Conservation (phyloP, 768 basidiomycete species). For the Psilocybe sp. region DNA sequence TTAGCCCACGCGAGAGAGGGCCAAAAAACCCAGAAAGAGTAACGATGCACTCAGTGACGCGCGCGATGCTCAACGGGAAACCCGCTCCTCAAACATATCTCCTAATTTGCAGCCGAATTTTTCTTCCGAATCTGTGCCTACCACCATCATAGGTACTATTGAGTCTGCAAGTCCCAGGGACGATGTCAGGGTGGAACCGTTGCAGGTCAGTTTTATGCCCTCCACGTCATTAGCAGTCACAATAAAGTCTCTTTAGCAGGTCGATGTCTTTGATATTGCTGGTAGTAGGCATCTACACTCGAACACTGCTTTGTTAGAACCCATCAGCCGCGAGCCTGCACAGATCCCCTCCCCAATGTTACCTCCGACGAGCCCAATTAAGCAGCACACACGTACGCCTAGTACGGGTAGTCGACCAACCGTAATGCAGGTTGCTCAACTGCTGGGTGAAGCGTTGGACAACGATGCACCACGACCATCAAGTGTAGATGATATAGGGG, state of each 20-base stretch:
- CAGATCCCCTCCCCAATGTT: slow-evolving; percentile 1
- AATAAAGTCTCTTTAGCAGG: too few species aligned
- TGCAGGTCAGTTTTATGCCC: too few species aligned
- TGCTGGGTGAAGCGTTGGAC: slow-evolving; percentile 35
- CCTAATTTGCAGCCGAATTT: neutral
- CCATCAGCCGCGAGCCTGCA: neutral
- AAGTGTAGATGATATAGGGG: neutral
- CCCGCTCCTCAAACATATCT: slow-evolving; percentile 4
- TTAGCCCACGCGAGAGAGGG: slow-evolving; percentile 75
- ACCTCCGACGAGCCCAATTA: slow-evolving; percentile 27
- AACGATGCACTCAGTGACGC: neutral
- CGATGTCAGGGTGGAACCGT: too few species aligned
- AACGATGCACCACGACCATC: neutral
- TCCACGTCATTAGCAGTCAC: too few species aligned
- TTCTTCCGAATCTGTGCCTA: too few species aligned
- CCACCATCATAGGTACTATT: too few species aligned
- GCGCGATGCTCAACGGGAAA: neutral
- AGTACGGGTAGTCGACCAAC: slow-evolving; percentile 68
- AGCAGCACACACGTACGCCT: slow-evolving; percentile 54
- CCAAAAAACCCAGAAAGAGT: slow-evolving; percentile 60
- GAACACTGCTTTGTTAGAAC: too few species aligned
- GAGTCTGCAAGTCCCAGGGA: too few species aligned
- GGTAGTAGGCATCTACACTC: too few species aligned
- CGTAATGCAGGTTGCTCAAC: slow-evolving; percentile 78
- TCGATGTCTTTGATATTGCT: too few species aligned